Evolutionary conservation across 352 stramenopile genomes (phyloP), one percentile per base, ranked within the genome.

Genomic region (Globisporangium canariense): DNA sequence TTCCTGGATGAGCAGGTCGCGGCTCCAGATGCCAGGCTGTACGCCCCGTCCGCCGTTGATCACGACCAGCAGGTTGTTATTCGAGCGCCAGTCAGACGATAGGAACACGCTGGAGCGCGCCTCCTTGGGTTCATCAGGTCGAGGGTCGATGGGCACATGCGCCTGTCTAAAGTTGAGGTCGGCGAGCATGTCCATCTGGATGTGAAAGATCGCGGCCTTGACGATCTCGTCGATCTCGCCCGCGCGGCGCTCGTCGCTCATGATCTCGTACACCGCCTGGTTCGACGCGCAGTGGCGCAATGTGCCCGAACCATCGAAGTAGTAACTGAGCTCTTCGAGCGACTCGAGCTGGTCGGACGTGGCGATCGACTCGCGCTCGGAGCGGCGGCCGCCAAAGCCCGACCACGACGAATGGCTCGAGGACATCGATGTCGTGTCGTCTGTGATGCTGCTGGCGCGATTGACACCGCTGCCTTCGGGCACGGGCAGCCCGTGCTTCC

Each of bases 171-270:
- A 93, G 13, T 74, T 74, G 57, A 93, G 63, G 53, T 93, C 83
- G 2, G 81, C 83, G 46, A 93, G 65, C 83, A 93, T 90, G 54
- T 93, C 83, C 78, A 91, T 91, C 63, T 93, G 81, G 45, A 93
- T 90, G 60, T 91, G 81, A 70, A 91, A 93, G 66, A 93, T 93
- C 54, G 83, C 83, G 16, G 83, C 83, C 60, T 90, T 89, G 51
- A 93, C 80, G 63, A 91, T 90, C 38, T 92, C 83, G 60, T 91
- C 81, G 63, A 91, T 77, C 54, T 93, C 81, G 20, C 73, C 69
- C 0, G 81, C 83, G 30, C 80, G 76, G 22, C 77, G 68, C 66
- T 90, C 78, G 69, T 90, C 82, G 60, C 78, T 83, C 80, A 93
- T 91, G 62, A 93, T 75, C 67, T 93, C 83, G 40, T 76, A 80